Evolutionary conservation across 768 basidiomycete genomes (phyloP).

Genomic region (Suillus clintonianus): DNA sequence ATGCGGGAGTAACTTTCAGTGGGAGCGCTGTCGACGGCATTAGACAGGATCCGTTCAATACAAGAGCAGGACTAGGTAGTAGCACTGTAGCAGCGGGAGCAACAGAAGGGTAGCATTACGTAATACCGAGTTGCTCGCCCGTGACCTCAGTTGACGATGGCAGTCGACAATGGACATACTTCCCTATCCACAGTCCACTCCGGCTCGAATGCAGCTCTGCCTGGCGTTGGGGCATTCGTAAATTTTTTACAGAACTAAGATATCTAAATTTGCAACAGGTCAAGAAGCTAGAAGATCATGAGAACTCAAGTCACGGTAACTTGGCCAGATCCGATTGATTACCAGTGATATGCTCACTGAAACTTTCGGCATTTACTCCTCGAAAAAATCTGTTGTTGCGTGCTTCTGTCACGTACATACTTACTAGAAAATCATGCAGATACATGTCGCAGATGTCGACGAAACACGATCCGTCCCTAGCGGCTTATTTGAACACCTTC

Average conservation of each 20-base stretch:
- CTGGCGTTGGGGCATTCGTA: not conserved
- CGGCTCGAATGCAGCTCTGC: not conserved
- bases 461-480: not conserved
- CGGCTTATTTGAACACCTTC: not conserved
- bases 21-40: slow-evolving; percentile 62
- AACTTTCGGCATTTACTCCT: not conserved
- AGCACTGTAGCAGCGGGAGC: too few relatives aligned
- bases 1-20: slow-evolving; percentile 58
- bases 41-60: not conserved
- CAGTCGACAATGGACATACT: too few relatives aligned
- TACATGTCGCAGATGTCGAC: not conserved
- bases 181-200: too few relatives aligned
- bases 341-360: too few relatives aligned
- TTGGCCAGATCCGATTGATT: not conserved
- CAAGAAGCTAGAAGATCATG: too few relatives aligned
- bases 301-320: too few relatives aligned
- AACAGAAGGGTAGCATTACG: not conserved
- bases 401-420: too few relatives aligned
- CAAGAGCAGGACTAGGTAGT: too few relatives aligned
- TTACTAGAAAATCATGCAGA: not conserved
- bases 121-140: not conserved
- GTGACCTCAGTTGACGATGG: too few relatives aligned
- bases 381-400: not conserved
- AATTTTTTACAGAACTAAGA: too few relatives aligned
- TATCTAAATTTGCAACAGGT: too few relatives aligned